phyloP scores from a whole-genome alignment of 306 rosid genomes.

The Vigna radiata region DNA sequence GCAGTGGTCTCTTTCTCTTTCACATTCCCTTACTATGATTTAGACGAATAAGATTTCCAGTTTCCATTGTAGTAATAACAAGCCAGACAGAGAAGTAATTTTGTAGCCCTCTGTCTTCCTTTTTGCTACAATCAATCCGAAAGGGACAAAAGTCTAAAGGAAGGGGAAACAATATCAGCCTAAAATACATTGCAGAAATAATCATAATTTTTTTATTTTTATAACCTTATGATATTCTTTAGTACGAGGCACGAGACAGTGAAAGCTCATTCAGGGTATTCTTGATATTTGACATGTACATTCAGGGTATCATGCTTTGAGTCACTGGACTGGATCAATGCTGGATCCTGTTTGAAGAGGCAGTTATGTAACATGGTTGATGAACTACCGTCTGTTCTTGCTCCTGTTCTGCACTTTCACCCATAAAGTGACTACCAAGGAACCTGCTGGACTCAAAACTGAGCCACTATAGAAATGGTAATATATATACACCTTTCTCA shows the following conservation, averaged over 20 bases:
- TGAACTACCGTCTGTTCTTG: background rate
- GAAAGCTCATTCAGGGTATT: slow-evolving; percentile 21
- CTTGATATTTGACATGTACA: slow-evolving; percentile 18
- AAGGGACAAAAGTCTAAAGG: slow-evolving; percentile 1
- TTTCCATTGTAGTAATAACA: background rate
- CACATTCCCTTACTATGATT: background rate
- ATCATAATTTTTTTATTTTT: background rate
- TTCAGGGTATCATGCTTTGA: slow-evolving; percentile 12
- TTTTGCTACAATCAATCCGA: slow-evolving; percentile 7
- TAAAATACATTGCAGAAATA: slow-evolving; percentile 5
- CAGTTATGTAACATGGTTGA: background rate
- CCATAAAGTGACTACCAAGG: slow-evolving; percentile 4
- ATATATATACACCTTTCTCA: background rate
- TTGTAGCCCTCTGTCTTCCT: slow-evolving; percentile 20
- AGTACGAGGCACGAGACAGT: background rate
- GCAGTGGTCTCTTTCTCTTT: background rate
- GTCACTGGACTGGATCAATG: background rate
- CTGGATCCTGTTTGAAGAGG: slow-evolving; percentile 11
- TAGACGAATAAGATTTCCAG: too few relatives aligned
- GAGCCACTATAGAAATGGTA: slow-evolving; percentile 28
- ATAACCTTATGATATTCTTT: background rate
- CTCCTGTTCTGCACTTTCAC: slow-evolving; percentile 27
- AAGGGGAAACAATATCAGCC: background rate
- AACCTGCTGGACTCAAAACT: background rate
- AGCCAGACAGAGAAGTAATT: background rate